Evolutionary conservation across 768 basidiomycete genomes (phyloP).

Genomic region (Suillus placidus): DNA sequence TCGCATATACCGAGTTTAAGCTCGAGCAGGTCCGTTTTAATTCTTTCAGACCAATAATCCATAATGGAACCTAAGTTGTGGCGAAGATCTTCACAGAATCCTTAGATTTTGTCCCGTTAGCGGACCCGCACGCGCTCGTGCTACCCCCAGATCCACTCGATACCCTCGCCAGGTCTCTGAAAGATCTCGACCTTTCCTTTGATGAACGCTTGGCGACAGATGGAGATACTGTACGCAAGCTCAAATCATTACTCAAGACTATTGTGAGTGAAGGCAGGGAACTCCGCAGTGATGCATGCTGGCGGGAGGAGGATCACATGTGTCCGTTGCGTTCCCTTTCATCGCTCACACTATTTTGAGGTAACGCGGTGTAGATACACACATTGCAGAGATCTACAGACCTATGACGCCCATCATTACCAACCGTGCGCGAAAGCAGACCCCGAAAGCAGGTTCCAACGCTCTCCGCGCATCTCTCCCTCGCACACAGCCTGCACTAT

Average conservation of each 20-base stretch:
- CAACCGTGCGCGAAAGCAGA: conserved; percentile 47
- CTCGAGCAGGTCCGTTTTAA: conserved; percentile 44
- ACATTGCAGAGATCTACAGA: conserved; percentile 29
- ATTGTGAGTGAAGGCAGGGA: conserved; percentile 19
- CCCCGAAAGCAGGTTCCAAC: conserved; percentile 42
- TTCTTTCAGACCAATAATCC: neutral
- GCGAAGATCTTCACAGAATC: conserved; percentile 44
- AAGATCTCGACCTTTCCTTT: conserved; percentile 38
- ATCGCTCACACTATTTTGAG: conserved; percentile 1
- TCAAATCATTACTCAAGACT: conserved; percentile 18
- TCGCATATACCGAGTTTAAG: conserved; percentile 52
- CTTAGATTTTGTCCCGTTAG: conserved; percentile 46
- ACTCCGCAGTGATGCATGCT: conserved; percentile 41
- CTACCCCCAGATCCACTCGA: conserved; percentile 61
- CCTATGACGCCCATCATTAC: conserved; percentile 49
- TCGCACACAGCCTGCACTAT: conserved; percentile 25
- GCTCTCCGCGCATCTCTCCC: conserved; percentile 30
- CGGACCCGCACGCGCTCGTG: conserved; percentile 53
- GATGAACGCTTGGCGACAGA: conserved; percentile 49
- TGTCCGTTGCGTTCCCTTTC: conserved; percentile 31
- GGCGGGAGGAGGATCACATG: conserved; percentile 34
- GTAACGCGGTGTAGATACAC: conserved; percentile 25
- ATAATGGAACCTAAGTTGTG: neutral
- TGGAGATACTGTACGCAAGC: conserved; percentile 20
- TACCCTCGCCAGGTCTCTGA: conserved; percentile 39